phyloP scores from a whole-genome alignment of 129 eudicot genomes.

The Artemisia annua region DNA sequence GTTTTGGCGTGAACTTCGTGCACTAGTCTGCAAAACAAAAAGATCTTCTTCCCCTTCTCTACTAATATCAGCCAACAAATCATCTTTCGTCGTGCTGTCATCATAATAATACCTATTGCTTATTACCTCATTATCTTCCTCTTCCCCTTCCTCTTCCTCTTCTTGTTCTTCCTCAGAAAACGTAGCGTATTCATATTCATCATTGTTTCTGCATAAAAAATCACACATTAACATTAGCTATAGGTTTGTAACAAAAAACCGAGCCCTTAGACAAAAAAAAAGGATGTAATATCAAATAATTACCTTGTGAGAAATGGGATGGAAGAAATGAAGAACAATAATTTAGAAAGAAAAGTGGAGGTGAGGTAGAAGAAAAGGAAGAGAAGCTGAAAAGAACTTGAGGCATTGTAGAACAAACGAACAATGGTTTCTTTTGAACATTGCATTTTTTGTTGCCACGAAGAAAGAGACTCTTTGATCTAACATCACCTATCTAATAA shows the following conservation, averaged over 20 bases:
- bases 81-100: slow-evolving; percentile 28
- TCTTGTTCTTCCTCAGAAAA: slow-evolving; percentile 64
- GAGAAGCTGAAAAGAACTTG: slow-evolving; percentile 69
- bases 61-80: slow-evolving; percentile 41
- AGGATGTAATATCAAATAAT: background rate
- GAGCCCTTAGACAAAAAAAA: background rate
- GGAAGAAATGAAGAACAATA: slow-evolving; percentile 58
- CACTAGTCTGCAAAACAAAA: slow-evolving; percentile 27
- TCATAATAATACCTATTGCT: slow-evolving; percentile 17
- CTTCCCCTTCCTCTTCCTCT: slow-evolving; percentile 46
- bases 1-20: slow-evolving; percentile 30
- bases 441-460: slow-evolving; percentile 59
- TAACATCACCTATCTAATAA: slow-evolving; percentile 31
- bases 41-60: slow-evolving; percentile 29
- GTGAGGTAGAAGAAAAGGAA: slow-evolving; percentile 85
- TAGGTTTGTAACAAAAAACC: background rate
- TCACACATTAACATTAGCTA: background rate
- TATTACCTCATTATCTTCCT: slow-evolving; percentile 14
- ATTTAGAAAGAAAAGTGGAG: slow-evolving; percentile 59
- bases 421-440: slow-evolving; percentile 75
- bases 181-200: slow-evolving; percentile 44
- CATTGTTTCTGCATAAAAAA: slow-evolving; percentile 52
- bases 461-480: slow-evolving; percentile 29
- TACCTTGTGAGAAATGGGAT: slow-evolving; percentile 63
- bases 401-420: slow-evolving; percentile 75